phyloP scores from a whole-genome alignment of 495 filamentous ascomycete species.

The Penicillium dipodomyicola region DNA sequence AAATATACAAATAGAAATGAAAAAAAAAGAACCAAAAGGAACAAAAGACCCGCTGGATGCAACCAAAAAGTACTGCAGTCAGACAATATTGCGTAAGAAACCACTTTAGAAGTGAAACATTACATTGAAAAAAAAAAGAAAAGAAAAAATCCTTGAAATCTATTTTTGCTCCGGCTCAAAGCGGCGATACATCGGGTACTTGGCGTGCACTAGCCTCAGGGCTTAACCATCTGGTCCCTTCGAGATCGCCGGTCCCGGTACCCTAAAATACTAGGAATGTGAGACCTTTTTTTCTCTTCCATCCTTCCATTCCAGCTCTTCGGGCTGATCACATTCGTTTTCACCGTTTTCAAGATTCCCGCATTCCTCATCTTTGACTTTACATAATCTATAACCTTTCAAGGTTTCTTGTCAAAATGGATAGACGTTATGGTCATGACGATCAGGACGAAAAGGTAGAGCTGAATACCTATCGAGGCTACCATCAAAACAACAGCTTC shows the following conservation, averaged over 20 bases:
- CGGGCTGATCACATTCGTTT: conserved; percentile 23
- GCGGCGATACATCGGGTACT: conserved; percentile 3
- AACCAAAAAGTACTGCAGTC: neutral
- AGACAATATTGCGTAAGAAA: neutral
- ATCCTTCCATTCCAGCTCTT: conserved; percentile 8
- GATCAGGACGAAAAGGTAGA: conserved; percentile 32
- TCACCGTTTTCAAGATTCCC: conserved; percentile 7
- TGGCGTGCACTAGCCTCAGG: conserved; percentile 9
- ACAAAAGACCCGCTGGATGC: neutral
- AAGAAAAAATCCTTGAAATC: neutral
- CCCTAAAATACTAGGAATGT: neutral
- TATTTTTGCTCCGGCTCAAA: conserved; percentile 8
- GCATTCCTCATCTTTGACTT: neutral
- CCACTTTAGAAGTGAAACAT: conserved; percentile 1
- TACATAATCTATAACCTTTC: neutral
- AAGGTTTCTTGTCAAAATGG: conserved; percentile 1
- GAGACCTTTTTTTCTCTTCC: neutral
- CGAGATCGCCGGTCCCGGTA: neutral
- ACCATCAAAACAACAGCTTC: conserved; percentile 15
- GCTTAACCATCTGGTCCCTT: conserved; percentile 4
- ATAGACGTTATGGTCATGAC: conserved; percentile 16
- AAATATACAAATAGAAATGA: neutral
- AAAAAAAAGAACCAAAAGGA: neutral
- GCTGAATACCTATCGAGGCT: conserved; percentile 20
- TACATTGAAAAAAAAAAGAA: neutral